Conservation (phyloP, 208 protist genomes). For the Leishmania turanica region DNA sequence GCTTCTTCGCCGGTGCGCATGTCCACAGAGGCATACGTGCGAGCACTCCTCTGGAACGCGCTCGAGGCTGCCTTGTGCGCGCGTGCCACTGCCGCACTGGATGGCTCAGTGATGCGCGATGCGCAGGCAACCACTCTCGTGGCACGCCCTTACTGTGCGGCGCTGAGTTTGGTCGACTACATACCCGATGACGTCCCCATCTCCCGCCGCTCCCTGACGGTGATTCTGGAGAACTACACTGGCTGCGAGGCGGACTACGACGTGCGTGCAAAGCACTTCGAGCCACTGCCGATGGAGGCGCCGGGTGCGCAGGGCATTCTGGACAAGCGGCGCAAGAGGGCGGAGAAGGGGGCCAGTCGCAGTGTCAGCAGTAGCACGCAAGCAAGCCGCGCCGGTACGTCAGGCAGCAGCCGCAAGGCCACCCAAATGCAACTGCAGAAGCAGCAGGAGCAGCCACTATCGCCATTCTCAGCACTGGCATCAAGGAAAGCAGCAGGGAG, state of each 20-base stretch:
- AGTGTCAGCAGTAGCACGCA: background rate
- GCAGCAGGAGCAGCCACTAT: constrained; percentile 1
- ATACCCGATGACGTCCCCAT: constrained; percentile 67
- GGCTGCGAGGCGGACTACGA: constrained; percentile 64
- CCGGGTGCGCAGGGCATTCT: constrained; percentile 14
- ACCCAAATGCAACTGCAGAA: background rate
- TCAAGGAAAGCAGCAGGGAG: background rate
- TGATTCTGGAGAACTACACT: constrained; percentile 61
- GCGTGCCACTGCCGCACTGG: background rate
- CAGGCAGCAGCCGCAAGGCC: background rate
- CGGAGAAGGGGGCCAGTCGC: background rate
- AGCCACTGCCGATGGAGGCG: constrained; percentile 36
- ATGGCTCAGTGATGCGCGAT: background rate
- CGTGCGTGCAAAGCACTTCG: constrained; percentile 39
- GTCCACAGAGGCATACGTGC: constrained; percentile 35
- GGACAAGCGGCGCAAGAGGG: constrained; percentile 16
- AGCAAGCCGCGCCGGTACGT: background rate
- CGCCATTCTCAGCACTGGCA: constrained; percentile 11
- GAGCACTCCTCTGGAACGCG: constrained; percentile 40
- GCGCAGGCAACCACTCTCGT: background rate
- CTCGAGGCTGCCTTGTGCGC: constrained; percentile 17
- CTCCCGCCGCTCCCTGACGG: constrained; percentile 35
- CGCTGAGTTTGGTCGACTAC: constrained; percentile 37
- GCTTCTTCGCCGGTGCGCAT: constrained; percentile 1
- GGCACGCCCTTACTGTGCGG: constrained; percentile 46